Conservation (phyloP, 352 stramenopile genomes). For the Phytophthora kernoviae region DNA sequence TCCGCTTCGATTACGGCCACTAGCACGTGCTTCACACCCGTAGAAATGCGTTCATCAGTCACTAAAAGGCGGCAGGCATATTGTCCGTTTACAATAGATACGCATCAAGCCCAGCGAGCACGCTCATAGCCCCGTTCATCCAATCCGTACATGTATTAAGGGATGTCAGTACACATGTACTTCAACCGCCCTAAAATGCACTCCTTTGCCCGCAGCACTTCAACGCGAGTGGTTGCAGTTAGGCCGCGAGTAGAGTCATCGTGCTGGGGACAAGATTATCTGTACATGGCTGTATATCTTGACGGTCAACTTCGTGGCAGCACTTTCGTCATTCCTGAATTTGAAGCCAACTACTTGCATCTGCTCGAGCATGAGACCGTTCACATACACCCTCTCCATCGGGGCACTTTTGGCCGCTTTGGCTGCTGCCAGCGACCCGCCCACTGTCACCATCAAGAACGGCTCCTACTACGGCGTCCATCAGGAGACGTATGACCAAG, state of each 20-base stretch:
- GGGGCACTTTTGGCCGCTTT: neutral
- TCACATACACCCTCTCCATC: neutral
- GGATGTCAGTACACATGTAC: too few relatives aligned
- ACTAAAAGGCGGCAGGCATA: too few relatives aligned
- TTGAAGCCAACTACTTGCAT: neutral
- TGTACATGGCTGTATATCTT: neutral
- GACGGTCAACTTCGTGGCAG: neutral
- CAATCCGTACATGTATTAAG: too few relatives aligned
- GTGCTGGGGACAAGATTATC: neutral
- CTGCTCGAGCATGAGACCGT: neutral
- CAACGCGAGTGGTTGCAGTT: constrained; percentile 1
- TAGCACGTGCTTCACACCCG: too few relatives aligned
- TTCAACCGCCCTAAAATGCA: too few relatives aligned
- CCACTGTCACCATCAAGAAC: constrained; percentile 29
- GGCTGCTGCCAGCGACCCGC: constrained; percentile 1
- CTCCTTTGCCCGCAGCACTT: neutral
- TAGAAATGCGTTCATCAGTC: too few relatives aligned
- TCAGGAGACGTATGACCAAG: constrained; percentile 27
- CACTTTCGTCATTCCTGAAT: neutral
- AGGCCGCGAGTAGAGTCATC: neutral
- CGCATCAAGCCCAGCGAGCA: too few relatives aligned
- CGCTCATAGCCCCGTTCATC: too few relatives aligned
- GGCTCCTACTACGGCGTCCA: constrained; percentile 35
- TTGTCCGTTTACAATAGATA: too few relatives aligned
- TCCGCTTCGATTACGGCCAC: too few relatives aligned